These are phyloP conservation scores for Apiospora hydei DNA, from an alignment of 2,329 filamentous ascomycete species.

Conservation along the genomic window DNA sequence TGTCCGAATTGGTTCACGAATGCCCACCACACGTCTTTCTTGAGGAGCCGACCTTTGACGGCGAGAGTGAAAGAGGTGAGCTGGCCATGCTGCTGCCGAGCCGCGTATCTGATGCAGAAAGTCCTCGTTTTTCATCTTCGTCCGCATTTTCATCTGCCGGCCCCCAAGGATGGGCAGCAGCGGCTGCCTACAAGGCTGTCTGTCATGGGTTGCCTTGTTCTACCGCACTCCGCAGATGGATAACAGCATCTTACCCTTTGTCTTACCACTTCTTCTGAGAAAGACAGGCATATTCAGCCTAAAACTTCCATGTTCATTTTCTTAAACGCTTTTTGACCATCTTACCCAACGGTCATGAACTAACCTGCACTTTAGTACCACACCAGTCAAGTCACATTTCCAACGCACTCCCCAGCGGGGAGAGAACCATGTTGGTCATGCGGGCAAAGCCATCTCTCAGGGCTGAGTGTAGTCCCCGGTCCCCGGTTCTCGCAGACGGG, in stretches of 20 bases:
- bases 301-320: slow-evolving; percentile 1
- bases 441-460: background rate
- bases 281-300: slow-evolving; percentile 3
- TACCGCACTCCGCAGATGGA: background rate
- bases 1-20: slow-evolving; percentile 1
- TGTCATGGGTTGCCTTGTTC: slow-evolving; percentile 12
- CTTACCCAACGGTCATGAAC: background rate
- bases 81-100: background rate
- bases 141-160: slow-evolving; percentile 8
- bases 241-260: background rate
- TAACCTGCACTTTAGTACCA: background rate
- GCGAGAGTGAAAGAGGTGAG: background rate
- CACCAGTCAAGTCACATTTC: background rate
- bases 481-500: background rate
- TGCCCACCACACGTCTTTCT: background rate
- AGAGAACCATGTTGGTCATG: slow-evolving; percentile 1
- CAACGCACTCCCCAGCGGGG: background rate
- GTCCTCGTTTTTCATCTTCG: background rate
- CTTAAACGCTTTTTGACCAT: background rate
- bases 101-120: slow-evolving; percentile 15
- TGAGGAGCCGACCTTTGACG: background rate
- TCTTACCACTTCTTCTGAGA: background rate
- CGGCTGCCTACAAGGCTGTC: slow-evolving; percentile 19
- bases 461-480: background rate
- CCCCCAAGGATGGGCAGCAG: background rate